These are phyloP conservation scores for Hypomontagnella submonticulosa DNA, from an alignment of 495 filamentous ascomycete genomes.

Conservation along the genomic window DNA sequence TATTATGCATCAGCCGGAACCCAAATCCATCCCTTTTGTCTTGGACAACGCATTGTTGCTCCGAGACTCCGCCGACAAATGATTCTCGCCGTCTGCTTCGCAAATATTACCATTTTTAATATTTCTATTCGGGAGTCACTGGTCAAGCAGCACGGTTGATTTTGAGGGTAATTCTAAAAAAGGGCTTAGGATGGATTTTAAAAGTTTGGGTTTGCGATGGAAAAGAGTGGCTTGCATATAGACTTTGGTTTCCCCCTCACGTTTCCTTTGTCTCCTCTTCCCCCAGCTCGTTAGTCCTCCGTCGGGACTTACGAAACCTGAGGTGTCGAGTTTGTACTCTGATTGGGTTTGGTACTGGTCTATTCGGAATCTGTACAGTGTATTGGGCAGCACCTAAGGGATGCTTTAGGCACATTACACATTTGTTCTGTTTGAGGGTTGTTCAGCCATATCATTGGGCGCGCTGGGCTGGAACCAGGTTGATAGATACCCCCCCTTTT, in stretches of 20 bases:
- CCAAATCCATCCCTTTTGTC: constrained; percentile 36
- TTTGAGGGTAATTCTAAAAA: constrained; percentile 38
- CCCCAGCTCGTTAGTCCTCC: constrained; percentile 37
- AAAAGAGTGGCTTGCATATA: constrained; percentile 59
- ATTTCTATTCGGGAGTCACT: constrained; percentile 44
- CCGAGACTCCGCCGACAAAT: constrained; percentile 37
- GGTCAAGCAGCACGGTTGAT: constrained; percentile 42
- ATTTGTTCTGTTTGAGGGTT: constrained; percentile 48
- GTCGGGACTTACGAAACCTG: constrained; percentile 34
- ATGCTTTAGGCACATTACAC: constrained; percentile 43
- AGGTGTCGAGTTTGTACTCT: constrained; percentile 45
- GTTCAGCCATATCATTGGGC: constrained; percentile 47
- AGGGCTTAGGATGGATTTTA: constrained; percentile 46
- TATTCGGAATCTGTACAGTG: constrained; percentile 48
- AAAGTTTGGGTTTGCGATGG: constrained; percentile 49
- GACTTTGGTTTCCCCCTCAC: constrained; percentile 47
- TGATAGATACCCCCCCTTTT: constrained; percentile 58
- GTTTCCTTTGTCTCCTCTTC: constrained; percentile 49
- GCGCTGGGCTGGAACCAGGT: constrained; percentile 61
- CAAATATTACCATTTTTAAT: constrained; percentile 43
- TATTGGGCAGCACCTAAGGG: constrained; percentile 43
- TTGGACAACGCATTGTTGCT: constrained; percentile 32
- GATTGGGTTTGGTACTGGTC: constrained; percentile 42
- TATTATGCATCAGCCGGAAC: constrained; percentile 28
- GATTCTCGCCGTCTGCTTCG: constrained; percentile 24